phyloP scores from a whole-genome alignment of 768 basidiomycete species.

The Mycena capillaripes region DNA sequence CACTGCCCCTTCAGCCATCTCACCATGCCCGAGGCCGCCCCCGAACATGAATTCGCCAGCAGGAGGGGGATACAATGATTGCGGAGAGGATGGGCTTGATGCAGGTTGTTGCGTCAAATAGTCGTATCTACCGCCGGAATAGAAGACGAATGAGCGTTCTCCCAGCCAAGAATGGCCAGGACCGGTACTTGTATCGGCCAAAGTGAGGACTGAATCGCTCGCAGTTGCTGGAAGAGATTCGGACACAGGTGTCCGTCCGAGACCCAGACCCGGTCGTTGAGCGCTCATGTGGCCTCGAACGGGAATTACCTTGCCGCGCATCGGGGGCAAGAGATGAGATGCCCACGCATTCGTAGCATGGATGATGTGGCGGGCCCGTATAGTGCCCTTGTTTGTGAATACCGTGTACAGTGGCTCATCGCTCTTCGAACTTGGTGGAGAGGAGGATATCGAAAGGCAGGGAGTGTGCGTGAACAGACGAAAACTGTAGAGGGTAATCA shows the following conservation, averaged over 20 bases:
- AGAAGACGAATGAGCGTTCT: conserved; percentile 58
- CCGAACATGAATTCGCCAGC: conserved; percentile 62
- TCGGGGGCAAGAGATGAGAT: conserved; percentile 63
- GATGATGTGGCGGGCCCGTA: conserved; percentile 63
- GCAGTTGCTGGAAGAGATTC: neutral
- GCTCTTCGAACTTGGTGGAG: conserved; percentile 35
- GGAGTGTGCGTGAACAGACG: conserved; percentile 60
- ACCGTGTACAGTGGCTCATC: conserved; percentile 53
- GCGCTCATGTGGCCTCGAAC: conserved; percentile 63
- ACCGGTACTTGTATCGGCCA: neutral
- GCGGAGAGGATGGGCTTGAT: neutral
- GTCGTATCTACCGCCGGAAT: conserved; percentile 56
- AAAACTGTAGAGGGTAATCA: conserved; percentile 48
- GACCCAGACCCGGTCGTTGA: conserved; percentile 60
- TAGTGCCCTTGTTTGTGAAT: conserved; percentile 61
- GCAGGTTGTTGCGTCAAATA: conserved; percentile 63
- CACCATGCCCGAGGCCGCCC: conserved; percentile 53
- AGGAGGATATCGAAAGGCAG: conserved; percentile 52
- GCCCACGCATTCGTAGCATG: conserved; percentile 80
- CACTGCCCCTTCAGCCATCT: conserved; percentile 15
- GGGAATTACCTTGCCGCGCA: conserved; percentile 63
- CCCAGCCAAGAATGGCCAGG: conserved; percentile 39
- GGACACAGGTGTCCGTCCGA: conserved; percentile 4
- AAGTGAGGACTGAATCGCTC: conserved; percentile 17
- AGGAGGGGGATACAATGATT: conserved; percentile 20